Conservation (phyloP, 2,329 filamentous ascomycete genomes). For the Nemania abortiva region DNA sequence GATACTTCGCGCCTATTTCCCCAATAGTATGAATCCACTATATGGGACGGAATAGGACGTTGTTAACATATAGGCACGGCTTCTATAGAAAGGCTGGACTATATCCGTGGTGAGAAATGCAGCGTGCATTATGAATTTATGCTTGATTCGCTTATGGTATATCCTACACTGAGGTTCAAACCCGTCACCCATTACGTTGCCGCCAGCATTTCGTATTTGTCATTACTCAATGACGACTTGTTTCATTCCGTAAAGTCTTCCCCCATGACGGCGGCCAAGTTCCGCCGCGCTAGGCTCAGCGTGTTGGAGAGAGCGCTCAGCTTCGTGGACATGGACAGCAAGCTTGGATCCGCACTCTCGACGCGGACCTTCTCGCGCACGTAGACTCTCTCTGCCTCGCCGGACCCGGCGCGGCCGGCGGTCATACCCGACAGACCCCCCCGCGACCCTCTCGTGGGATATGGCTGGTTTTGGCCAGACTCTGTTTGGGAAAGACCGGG, state of each 20-base stretch:
- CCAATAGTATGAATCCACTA: no score
- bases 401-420: constrained; percentile 31
- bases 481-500: constrained; percentile 36
- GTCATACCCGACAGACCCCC: constrained; percentile 24
- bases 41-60: no score
- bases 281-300: constrained; percentile 75
- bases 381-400: constrained; percentile 70
- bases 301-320: constrained; percentile 81
- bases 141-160: background rate
- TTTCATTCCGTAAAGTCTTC: constrained; percentile 58
- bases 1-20: no score
- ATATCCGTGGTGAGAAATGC: background rate
- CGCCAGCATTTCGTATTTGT: background rate
- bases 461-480: constrained; percentile 18
- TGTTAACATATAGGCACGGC: no score
- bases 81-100: no score
- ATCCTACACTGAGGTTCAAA: background rate
- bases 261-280: constrained; percentile 83
- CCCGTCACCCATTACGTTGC: background rate
- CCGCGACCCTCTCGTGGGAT: constrained; percentile 31
- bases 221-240: background rate
- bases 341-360: constrained; percentile 87
- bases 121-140: no score
- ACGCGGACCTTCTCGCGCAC: constrained; percentile 92
- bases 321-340: constrained; percentile 87